These are phyloP conservation scores for Arabis hirsuta DNA, from an alignment of 345 rosid species.

Conservation along the genomic window DNA sequence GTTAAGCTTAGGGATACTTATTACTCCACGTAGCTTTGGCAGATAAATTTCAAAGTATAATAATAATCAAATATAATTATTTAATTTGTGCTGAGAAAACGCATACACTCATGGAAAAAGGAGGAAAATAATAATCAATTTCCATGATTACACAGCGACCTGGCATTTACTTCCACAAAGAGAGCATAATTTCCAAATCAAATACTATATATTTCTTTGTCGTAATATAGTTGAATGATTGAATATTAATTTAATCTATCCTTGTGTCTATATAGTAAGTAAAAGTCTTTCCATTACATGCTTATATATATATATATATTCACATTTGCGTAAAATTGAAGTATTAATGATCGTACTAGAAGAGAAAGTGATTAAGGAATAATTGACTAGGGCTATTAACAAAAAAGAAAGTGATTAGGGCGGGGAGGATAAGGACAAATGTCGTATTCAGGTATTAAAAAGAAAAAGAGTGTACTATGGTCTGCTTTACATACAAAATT, in stretches of 20 bases:
- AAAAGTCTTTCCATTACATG: constrained; percentile 25
- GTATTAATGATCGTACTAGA: constrained; percentile 10
- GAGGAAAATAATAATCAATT: constrained; percentile 9
- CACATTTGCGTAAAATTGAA: constrained; percentile 26
- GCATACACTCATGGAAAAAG: not conserved
- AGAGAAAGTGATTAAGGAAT: constrained; percentile 25
- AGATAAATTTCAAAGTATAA: not conserved
- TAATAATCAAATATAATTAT: not conserved
- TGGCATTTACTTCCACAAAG: constrained; percentile 14
- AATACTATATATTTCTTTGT: not conserved
- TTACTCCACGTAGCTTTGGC: not conserved
- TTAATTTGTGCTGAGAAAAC: constrained; percentile 9
- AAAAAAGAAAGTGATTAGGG: constrained; percentile 1
- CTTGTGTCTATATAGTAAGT: not conserved
- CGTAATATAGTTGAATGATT: constrained; percentile 14
- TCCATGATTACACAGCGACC: constrained; percentile 31
- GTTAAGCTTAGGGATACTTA: not conserved
- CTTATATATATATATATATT: not conserved
- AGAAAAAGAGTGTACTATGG: constrained; percentile 10
- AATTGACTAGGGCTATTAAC: not conserved
- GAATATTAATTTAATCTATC: constrained; percentile 12
- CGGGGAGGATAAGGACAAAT: constrained; percentile 37
- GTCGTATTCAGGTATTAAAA: constrained; percentile 6
- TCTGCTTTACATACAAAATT: not conserved
- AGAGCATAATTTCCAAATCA: constrained; percentile 21